phyloP scores from a whole-genome alignment of 129 eudicot genomes.

The Chrysanthemum seticuspe region DNA sequence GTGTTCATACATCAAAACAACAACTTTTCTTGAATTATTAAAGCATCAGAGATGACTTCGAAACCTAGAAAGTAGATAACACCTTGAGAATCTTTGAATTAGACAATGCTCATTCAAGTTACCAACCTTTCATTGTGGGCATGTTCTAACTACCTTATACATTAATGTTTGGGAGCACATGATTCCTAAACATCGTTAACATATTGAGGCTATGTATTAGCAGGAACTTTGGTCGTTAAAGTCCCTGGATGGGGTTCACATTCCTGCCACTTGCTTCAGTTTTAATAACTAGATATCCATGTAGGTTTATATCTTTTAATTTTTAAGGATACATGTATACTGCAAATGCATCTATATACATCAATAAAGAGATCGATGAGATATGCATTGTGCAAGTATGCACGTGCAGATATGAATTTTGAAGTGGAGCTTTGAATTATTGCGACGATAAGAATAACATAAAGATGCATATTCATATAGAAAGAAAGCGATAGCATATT shows the following conservation, averaged over 20 bases:
- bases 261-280: constrained; percentile 5
- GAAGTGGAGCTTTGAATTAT: constrained; percentile 29
- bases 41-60: constrained; percentile 13
- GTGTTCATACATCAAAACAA: constrained; percentile 14
- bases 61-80: constrained; percentile 26
- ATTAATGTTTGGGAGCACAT: constrained; percentile 3
- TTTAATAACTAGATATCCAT: neutral
- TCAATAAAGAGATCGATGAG: constrained; percentile 6
- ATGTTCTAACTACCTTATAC: constrained; percentile 4
- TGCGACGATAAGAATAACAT: constrained; percentile 28
- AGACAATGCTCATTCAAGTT: constrained; percentile 10
- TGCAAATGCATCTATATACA: constrained; percentile 2
- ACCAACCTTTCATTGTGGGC: constrained; percentile 9
- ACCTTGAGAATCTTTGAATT: constrained; percentile 23
- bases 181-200: constrained; percentile 6
- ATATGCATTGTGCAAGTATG: neutral
- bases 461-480: constrained; percentile 29
- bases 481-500: constrained; percentile 21
- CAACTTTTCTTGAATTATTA: constrained; percentile 33
- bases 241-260: constrained; percentile 9
- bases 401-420: constrained; percentile 27
- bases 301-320: too few relatives aligned
- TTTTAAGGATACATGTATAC: constrained; percentile 5
- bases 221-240: constrained; percentile 4
- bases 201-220: neutral